Evolutionary conservation across 2,329 filamentous ascomycete genomes (phyloP).

Genomic region (Trichoderma harzianum): DNA sequence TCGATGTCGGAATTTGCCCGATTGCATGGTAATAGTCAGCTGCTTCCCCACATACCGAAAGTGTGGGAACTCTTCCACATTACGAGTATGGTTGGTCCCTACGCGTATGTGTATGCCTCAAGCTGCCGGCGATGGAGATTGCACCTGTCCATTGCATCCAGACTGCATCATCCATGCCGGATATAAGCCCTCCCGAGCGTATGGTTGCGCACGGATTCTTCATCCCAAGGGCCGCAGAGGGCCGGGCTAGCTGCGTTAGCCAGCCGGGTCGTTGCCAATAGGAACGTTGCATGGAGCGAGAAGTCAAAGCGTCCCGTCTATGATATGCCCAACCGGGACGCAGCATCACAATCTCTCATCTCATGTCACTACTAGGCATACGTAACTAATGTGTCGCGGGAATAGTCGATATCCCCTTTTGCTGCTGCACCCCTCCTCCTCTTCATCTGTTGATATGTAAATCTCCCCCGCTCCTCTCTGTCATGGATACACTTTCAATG

Average conservation of each 20-base stretch:
- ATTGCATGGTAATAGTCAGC: neutral
- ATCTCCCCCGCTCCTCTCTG: neutral
- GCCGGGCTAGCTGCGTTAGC: slow-evolving; percentile 1
- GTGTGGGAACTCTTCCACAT: neutral
- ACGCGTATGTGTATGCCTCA: too few species aligned
- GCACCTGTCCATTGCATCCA: neutral
- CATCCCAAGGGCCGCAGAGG: neutral
- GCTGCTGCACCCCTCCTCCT: neutral
- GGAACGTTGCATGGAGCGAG: neutral
- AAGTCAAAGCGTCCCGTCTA: neutral
- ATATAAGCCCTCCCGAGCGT: neutral
- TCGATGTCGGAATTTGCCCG: neutral
- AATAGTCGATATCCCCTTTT: neutral
- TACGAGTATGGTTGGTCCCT: neutral
- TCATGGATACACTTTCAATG: neutral
- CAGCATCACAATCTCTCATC: neutral
- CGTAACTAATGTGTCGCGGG: neutral
- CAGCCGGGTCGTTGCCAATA: neutral
- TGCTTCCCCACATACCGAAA: neutral
- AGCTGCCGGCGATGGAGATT: neutral
- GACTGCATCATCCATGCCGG: neutral
- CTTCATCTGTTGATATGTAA: neutral
- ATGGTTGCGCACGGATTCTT: neutral
- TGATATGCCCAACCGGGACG: neutral
- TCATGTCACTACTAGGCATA: neutral